These are phyloP conservation scores for Dioszegia crocea DNA, from an alignment of 768 basidiomycete species.

Conservation along the genomic window DNA sequence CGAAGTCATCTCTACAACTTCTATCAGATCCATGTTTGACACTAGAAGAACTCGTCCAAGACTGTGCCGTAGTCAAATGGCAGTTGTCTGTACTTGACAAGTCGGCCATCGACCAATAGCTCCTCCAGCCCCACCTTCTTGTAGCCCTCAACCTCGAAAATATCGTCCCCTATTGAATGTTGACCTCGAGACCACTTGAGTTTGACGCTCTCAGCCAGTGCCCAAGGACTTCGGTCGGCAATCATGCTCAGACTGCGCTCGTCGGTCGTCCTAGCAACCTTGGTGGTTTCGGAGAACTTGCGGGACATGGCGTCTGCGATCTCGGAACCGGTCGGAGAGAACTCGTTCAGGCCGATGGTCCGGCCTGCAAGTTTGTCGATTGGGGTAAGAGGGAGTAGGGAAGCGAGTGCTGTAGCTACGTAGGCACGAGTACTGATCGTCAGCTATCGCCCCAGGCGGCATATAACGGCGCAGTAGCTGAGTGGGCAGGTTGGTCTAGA, in stretches of 20 bases:
- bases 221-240: neutral
- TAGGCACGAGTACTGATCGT: neutral
- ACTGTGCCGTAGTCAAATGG: neutral
- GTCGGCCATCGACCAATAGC: neutral
- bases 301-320: neutral
- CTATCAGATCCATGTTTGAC: too few relatives aligned
- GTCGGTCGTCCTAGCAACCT: neutral
- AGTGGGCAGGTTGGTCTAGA: neutral
- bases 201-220: neutral
- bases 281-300: neutral
- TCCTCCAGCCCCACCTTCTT: neutral
- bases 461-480: neutral
- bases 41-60: neutral
- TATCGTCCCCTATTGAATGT: neutral
- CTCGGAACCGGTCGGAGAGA: neutral
- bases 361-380: neutral
- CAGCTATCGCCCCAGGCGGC: neutral
- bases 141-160: neutral
- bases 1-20: too few relatives aligned
- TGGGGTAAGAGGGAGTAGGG: neutral
- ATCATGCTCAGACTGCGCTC: neutral
- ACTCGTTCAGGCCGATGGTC: neutral
- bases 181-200: neutral
- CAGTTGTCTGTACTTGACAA: neutral
- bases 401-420: neutral